phyloP scores from a whole-genome alignment of 805 yeast genomes.

The Candida orba region DNA sequence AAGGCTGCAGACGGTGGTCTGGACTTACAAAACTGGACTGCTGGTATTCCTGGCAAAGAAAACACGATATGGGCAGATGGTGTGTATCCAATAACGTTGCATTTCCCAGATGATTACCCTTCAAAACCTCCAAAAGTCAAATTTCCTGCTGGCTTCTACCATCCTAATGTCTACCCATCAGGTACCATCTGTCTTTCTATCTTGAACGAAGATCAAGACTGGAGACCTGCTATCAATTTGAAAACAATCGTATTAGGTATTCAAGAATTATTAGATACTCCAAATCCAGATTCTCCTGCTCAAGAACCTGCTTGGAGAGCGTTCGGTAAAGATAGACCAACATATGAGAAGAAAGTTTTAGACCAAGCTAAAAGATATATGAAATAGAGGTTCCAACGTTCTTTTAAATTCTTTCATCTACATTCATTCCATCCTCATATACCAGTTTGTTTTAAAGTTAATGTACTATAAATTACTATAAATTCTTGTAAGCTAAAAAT shows the following conservation, averaged over 20 bases:
- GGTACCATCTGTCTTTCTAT: slow-evolving; percentile 94
- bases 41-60: slow-evolving; percentile 92
- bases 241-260: slow-evolving; percentile 87
- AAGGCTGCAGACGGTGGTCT: slow-evolving; percentile 77
- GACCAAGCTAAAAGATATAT: slow-evolving; percentile 77
- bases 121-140: slow-evolving; percentile 93
- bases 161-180: slow-evolving; percentile 95
- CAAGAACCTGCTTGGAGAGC: slow-evolving; percentile 96
- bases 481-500: too few relatives aligned
- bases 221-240: slow-evolving; percentile 95
- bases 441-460: not conserved
- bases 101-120: slow-evolving; percentile 88
- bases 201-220: slow-evolving; percentile 89
- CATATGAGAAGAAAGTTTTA: slow-evolving; percentile 68
- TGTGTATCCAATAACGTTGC: slow-evolving; percentile 74
- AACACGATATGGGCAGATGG: slow-evolving; percentile 87
- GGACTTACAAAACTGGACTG: slow-evolving; percentile 82
- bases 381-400: too few relatives aligned
- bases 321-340: slow-evolving; percentile 56
- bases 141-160: slow-evolving; percentile 87
- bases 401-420: too few relatives aligned
- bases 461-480: not conserved
- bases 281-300: slow-evolving; percentile 95
- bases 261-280: slow-evolving; percentile 82
- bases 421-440: not conserved